phyloP scores from a whole-genome alignment of 352 stramenopile species.

The Phytophthora niederhauseri region DNA sequence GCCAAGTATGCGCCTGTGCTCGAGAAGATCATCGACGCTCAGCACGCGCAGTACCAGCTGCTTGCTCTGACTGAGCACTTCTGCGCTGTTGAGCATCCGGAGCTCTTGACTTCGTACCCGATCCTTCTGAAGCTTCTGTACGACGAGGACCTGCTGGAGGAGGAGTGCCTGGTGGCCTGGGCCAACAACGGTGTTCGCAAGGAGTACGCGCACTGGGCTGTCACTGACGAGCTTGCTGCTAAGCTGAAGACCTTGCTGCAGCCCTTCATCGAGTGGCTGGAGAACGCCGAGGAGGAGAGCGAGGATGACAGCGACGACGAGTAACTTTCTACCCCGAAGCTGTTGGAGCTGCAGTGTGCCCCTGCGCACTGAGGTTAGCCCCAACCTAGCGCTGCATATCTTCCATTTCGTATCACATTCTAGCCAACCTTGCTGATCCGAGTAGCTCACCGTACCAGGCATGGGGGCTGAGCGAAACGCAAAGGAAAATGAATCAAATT shows the following conservation, averaged over 20 bases:
- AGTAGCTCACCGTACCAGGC: no score
- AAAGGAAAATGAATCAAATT: background rate
- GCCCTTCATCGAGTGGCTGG: conserved; percentile 97
- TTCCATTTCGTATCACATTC: conserved; percentile 8
- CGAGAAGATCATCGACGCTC: conserved; percentile 83
- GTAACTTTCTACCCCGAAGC: conserved; percentile 31
- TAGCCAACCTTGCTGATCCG: background rate
- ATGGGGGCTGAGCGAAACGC: background rate
- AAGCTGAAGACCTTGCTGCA: conserved; percentile 89
- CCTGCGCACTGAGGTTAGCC: conserved; percentile 1
- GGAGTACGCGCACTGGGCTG: conserved; percentile 88
- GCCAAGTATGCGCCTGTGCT: conserved; percentile 88
- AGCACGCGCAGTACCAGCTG: conserved; percentile 93
- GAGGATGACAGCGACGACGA: conserved; percentile 74
- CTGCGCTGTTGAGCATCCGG: conserved; percentile 89
- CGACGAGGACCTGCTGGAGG: conserved; percentile 96
- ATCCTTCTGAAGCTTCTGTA: conserved; percentile 97
- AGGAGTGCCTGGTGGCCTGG: conserved; percentile 96
- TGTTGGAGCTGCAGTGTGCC: conserved; percentile 5
- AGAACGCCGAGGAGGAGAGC: conserved; percentile 95
- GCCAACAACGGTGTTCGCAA: conserved; percentile 70
- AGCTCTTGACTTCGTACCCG: conserved; percentile 85
- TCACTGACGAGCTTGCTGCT: conserved; percentile 86
- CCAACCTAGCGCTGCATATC: conserved; percentile 26
- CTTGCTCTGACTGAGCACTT: conserved; percentile 93